Conservation (phyloP, 2,329 filamentous ascomycete species). For the Fusarium coffeatum region DNA sequence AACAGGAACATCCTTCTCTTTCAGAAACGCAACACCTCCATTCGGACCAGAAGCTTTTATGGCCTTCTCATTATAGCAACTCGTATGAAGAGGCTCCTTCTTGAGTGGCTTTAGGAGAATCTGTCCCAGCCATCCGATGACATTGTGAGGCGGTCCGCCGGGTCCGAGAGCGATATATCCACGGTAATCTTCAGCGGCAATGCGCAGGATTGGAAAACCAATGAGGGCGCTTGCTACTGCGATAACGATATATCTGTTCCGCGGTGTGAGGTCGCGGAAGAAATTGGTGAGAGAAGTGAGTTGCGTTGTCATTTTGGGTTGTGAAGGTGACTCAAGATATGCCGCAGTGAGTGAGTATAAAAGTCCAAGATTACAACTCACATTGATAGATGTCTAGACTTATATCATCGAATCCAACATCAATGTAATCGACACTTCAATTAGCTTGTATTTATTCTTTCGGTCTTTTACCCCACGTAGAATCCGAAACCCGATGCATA, state of each 20-base stretch:
- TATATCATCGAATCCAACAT: neutral
- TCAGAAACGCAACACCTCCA: conserved; percentile 24
- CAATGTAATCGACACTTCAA: neutral
- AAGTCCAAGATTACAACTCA: neutral
- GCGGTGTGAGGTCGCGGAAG: neutral
- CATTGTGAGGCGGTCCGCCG: conserved; percentile 20
- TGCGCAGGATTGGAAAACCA: conserved; percentile 21
- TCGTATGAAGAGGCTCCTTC: conserved; percentile 24
- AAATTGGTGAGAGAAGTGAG: conserved; percentile 3
- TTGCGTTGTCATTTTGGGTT: conserved; percentile 18
- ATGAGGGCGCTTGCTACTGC: conserved; percentile 4
- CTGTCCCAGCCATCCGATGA: conserved; percentile 29
- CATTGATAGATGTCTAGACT: neutral
- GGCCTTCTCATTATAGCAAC: conserved; percentile 8
- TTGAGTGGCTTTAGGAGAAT: conserved; percentile 23
- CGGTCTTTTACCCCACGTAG: neutral
- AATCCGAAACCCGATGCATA: neutral
- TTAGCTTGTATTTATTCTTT: neutral
- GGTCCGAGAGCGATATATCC: conserved; percentile 33
- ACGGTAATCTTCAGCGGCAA: conserved; percentile 18
- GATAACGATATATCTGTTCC: conserved; percentile 9
- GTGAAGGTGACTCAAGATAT: neutral
- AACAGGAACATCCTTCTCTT: conserved; percentile 18
- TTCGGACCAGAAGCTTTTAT: conserved; percentile 14
- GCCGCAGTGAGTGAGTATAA: neutral